Percentiles rank a stretch among this genome's conserved stretches.
Evolutionary conservation across 1,284 basidiomycete genomes (phyloP).

Genomic region (Cryptococcus floricola): DNA sequence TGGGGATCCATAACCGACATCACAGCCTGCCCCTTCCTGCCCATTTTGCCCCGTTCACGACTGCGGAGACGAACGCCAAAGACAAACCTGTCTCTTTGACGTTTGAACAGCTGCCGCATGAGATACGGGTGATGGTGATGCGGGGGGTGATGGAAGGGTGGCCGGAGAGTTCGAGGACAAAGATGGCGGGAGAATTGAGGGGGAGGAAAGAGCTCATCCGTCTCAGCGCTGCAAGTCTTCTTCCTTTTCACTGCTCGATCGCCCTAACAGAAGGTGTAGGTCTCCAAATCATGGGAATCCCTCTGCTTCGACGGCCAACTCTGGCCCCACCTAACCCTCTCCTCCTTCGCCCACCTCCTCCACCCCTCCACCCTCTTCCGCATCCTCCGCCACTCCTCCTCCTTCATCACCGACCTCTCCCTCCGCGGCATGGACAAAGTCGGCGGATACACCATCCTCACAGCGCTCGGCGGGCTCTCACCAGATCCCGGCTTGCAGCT

Average conservation of each 20-base stretch:
- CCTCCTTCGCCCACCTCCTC: conserved; percentile 55
- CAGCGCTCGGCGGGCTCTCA: conserved; percentile 9
- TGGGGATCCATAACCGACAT: too few relatives aligned
- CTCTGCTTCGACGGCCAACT: conserved; percentile 83
- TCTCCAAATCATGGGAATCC: conserved; percentile 72
- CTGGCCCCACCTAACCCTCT: conserved; percentile 66
- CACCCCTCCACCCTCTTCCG: conserved; percentile 32
- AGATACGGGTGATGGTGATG: conserved; percentile 67
- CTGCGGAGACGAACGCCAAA: too few relatives aligned
- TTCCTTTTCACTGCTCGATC: neutral
- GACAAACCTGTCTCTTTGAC: conserved; percentile 15
- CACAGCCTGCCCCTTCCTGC: too few relatives aligned
- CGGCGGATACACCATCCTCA: conserved; percentile 41
- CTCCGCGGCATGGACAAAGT: conserved; percentile 64
- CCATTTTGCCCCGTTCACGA: too few relatives aligned
- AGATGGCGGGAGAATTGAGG: conserved; percentile 63
- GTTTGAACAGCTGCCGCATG: conserved; percentile 61
- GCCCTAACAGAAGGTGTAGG: conserved; percentile 52
- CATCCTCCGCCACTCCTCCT: conserved; percentile 51
- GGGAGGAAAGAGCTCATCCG: conserved; percentile 73
- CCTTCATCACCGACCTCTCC: conserved; percentile 65
- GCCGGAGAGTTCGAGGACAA: conserved; percentile 57
- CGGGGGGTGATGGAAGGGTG: conserved; percentile 46
- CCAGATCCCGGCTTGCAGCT: neutral
- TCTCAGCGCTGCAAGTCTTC: conserved; percentile 64